Conservation (phyloP, 352 stramenopile genomes). For the Pseudoperonospora humuli region DNA sequence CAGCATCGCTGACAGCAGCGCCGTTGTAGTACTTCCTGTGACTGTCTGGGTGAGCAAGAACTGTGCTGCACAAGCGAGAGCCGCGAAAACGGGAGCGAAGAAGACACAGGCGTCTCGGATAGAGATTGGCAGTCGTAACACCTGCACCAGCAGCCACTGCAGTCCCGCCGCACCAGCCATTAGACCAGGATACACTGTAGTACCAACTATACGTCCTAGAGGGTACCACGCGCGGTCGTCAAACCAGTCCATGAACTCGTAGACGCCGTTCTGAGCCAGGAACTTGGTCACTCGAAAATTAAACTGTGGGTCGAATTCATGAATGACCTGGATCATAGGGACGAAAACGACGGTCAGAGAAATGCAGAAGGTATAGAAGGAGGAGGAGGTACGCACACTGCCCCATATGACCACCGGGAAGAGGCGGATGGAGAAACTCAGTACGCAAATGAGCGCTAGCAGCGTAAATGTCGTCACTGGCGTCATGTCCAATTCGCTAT, state of each 20-base stretch:
- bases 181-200: conserved; percentile 90
- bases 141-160: conserved; percentile 40
- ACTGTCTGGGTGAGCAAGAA: conserved; percentile 86
- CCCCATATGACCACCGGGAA: conserved; percentile 90
- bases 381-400: conserved; percentile 36
- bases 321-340: conserved; percentile 57
- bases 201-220: conserved; percentile 87
- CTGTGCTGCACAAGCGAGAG: conserved; percentile 73
- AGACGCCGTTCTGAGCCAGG: conserved; percentile 82
- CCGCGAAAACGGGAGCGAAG: conserved; percentile 83
- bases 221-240: conserved; percentile 95
- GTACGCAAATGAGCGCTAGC: conserved; percentile 75
- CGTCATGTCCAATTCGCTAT: conserved; percentile 7
- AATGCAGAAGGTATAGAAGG: background rate
- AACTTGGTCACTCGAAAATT: conserved; percentile 98
- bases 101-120: conserved; percentile 88
- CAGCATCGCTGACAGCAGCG: conserved; percentile 86
- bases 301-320: conserved; percentile 95
- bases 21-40: conserved; percentile 53
- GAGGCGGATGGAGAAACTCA: conserved; percentile 87
- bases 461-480: conserved; percentile 31
- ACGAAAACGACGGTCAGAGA: conserved; percentile 2
- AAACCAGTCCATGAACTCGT: conserved; percentile 97
- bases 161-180: conserved; percentile 80
- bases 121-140: conserved; percentile 26